phyloP scores from a whole-genome alignment of 1,139 yeast species.

The Torulaspora globosa region DNA sequence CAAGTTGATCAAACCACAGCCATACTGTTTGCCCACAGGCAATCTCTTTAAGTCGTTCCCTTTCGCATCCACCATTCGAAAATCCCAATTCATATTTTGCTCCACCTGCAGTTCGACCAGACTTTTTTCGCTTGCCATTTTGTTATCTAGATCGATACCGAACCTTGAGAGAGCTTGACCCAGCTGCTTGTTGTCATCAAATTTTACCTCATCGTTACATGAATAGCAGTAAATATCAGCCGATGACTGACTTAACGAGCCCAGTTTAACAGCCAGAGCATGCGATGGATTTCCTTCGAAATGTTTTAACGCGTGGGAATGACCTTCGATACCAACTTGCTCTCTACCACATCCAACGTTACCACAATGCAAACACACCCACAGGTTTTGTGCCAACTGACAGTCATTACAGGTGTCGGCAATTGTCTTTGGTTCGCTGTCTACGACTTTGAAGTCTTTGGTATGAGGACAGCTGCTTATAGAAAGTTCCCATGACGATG shows the following conservation, averaged over 20 bases:
- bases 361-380: constrained; percentile 93
- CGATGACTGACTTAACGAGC: constrained; percentile 68
- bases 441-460: constrained; percentile 45
- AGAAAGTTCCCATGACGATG: constrained; percentile 90
- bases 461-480: constrained; percentile 77
- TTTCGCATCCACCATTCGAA: constrained; percentile 66
- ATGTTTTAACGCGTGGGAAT: constrained; percentile 84
- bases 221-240: constrained; percentile 83
- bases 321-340: constrained; percentile 89
- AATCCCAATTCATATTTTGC: constrained; percentile 91
- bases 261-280: constrained; percentile 82
- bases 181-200: constrained; percentile 48
- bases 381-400: constrained; percentile 69
- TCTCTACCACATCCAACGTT: constrained; percentile 86
- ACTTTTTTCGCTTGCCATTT: constrained; percentile 63
- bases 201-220: constrained; percentile 85
- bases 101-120: constrained; percentile 86
- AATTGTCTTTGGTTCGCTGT: constrained; percentile 31
- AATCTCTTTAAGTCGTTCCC: constrained; percentile 63
- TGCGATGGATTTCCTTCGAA: constrained; percentile 52
- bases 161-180: constrained; percentile 49
- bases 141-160: constrained; percentile 64
- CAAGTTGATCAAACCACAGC: constrained; percentile 69
- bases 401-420: constrained; percentile 58
- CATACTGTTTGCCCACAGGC: constrained; percentile 57